These are phyloP conservation scores for Didymella lethalis DNA, from an alignment of 2,329 filamentous ascomycete species.

Conservation along the genomic window DNA sequence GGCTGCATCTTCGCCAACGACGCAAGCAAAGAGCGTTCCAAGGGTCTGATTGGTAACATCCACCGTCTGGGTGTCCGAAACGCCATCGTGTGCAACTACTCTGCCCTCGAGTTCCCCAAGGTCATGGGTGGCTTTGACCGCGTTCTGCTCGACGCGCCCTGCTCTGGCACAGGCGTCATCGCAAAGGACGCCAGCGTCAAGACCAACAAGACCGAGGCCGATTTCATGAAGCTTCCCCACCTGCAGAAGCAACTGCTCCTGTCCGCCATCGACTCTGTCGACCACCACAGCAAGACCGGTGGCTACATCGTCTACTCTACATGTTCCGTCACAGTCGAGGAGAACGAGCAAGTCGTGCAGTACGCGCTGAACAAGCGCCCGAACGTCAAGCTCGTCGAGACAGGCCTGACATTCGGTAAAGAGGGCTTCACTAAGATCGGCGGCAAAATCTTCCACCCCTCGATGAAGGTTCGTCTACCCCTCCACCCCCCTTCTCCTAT, in stretches of 20 bases:
- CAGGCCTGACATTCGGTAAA: constrained; percentile 86
- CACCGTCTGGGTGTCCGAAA: constrained; percentile 94
- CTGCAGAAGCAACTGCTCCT: constrained; percentile 93
- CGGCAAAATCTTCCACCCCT: constrained; percentile 89
- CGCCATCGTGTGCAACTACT: constrained; percentile 93
- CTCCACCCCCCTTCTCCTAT: neutral
- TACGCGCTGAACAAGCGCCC: constrained; percentile 91
- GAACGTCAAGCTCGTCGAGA: constrained; percentile 92
- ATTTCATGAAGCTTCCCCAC: constrained; percentile 93
- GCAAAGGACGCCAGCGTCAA: constrained; percentile 96
- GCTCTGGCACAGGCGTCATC: constrained; percentile 96
- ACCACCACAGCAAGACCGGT: constrained; percentile 89
- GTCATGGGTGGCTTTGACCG: constrained; percentile 96
- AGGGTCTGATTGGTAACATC: constrained; percentile 95
- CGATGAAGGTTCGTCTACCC: constrained; percentile 73
- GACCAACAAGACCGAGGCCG: constrained; percentile 95
- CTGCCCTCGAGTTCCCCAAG: constrained; percentile 90
- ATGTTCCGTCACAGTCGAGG: constrained; percentile 91
- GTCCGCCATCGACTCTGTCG: constrained; percentile 91
- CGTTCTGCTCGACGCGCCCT: constrained; percentile 91
- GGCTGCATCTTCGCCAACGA: constrained; percentile 97
- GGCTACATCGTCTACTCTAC: constrained; percentile 97
- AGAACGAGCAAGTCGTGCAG: constrained; percentile 92
- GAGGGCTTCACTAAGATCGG: constrained; percentile 91
- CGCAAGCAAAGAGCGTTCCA: constrained; percentile 89